Evolutionary conservation across 257 asterid species (phyloP).

Genomic region (Ophiorrhiza pumila): DNA sequence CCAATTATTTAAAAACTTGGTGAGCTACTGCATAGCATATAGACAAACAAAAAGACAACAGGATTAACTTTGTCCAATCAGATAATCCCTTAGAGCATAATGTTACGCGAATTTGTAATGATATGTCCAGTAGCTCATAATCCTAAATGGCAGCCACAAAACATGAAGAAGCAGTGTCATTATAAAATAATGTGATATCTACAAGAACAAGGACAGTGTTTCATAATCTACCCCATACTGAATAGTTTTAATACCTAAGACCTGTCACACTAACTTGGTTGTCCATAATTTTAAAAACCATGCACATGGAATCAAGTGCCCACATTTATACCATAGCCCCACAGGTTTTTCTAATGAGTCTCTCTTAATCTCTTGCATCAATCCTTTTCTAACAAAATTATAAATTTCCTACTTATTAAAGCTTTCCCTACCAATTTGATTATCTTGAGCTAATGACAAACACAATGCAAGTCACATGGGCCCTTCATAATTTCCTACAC

Average conservation of each 20-base stretch:
- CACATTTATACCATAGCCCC: slow-evolving; percentile 14
- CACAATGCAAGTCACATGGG: background rate
- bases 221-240: background rate
- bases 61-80: background rate
- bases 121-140: background rate
- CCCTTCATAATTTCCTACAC: background rate
- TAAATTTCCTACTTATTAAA: background rate
- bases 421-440: background rate
- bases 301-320: slow-evolving; percentile 17
- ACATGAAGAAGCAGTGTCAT: background rate
- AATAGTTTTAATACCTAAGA: background rate
- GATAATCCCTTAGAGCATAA: slow-evolving; percentile 1
- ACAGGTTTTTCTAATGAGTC: background rate
- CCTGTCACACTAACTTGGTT: slow-evolving; percentile 5
- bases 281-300: background rate
- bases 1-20: background rate
- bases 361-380: background rate
- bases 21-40: background rate
- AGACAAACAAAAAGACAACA: background rate
- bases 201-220: background rate
- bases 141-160: slow-evolving; percentile 1
- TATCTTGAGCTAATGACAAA: slow-evolving; percentile 5
- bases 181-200: background rate
- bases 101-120: background rate
- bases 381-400: background rate